Evolutionary conservation across 2,329 filamentous ascomycete genomes (phyloP).

Genomic region (Colletotrichum sp.): DNA sequence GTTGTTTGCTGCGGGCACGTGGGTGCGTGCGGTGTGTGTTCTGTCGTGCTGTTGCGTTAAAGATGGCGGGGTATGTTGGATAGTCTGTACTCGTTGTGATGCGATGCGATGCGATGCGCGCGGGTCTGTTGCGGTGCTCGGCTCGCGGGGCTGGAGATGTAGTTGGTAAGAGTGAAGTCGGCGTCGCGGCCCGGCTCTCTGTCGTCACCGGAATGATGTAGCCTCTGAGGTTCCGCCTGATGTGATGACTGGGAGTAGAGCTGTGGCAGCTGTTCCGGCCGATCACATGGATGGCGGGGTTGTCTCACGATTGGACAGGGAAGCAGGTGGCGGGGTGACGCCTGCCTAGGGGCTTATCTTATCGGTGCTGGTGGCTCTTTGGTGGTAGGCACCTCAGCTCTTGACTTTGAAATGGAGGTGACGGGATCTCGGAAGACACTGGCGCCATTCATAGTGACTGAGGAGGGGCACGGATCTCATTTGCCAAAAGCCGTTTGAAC

Average conservation of each 20-base stretch:
- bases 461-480: neutral
- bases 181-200: neutral
- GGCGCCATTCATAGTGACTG: neutral
- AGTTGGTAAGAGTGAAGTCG: neutral
- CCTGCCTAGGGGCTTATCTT: conserved; percentile 21
- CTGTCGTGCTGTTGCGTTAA: neutral
- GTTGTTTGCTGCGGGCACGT: conserved; percentile 22
- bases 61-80: neutral
- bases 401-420: neutral
- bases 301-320: conserved; percentile 23
- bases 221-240: conserved; percentile 17
- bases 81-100: neutral
- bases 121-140: neutral
- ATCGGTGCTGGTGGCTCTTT: neutral
- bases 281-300: conserved; percentile 27
- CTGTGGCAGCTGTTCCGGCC: conserved; percentile 21
- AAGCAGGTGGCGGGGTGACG: conserved; percentile 12
- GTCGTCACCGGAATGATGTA: conserved; percentile 11
- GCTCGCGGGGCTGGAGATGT: neutral
- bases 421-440: neutral
- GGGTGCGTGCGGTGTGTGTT: neutral
- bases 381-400: neutral
- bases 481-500: neutral
- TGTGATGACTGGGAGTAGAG: conserved; percentile 14
- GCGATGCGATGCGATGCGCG: neutral